Conservation (phyloP, 768 basidiomycete genomes). For the Mycena alexandri region DNA sequence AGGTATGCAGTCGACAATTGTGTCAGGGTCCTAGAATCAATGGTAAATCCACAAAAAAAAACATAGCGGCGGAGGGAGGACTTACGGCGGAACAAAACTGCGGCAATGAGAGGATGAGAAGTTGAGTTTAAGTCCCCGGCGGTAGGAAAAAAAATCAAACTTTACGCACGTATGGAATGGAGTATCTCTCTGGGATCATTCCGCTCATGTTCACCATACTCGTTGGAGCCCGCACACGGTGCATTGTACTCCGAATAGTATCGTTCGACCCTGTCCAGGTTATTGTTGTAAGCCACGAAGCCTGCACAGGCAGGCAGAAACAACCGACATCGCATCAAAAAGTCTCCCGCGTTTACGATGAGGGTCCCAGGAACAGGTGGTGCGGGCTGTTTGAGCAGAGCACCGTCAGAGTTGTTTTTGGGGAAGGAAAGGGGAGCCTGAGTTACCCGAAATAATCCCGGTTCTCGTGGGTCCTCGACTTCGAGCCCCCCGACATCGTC, state of each 20-base stretch:
- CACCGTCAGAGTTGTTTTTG: neutral
- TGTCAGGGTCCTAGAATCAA: neutral
- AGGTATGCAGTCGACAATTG: neutral
- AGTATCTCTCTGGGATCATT: slow-evolving; percentile 66
- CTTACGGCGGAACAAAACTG: too few relatives aligned
- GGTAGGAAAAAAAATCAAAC: too few relatives aligned
- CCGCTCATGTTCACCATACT: slow-evolving; percentile 26
- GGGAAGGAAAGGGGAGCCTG: neutral
- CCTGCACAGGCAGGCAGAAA: neutral
- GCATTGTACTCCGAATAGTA: slow-evolving; percentile 62
- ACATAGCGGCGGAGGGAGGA: too few relatives aligned
- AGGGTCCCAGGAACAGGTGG: slow-evolving; percentile 60
- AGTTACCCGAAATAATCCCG: slow-evolving; percentile 56
- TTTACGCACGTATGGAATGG: slow-evolving; percentile 66
- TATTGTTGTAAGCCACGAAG: too few relatives aligned
- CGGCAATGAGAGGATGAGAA: too few relatives aligned
- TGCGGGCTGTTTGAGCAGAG: slow-evolving; percentile 45
- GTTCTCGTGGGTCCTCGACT: slow-evolving; percentile 64
- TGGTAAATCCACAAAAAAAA: neutral
- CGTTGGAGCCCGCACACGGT: slow-evolving; percentile 62
- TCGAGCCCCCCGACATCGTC: slow-evolving; percentile 73
- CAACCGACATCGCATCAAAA: slow-evolving; percentile 61
- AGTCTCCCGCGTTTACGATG: slow-evolving; percentile 66
- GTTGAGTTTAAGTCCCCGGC: too few relatives aligned
- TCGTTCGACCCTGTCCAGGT: slow-evolving; percentile 56